A percentile compares a stretch with the other conserved stretches of the same genome.
Conservation (phyloP, 805 yeast species). For the Lachancea sp. region DNA sequence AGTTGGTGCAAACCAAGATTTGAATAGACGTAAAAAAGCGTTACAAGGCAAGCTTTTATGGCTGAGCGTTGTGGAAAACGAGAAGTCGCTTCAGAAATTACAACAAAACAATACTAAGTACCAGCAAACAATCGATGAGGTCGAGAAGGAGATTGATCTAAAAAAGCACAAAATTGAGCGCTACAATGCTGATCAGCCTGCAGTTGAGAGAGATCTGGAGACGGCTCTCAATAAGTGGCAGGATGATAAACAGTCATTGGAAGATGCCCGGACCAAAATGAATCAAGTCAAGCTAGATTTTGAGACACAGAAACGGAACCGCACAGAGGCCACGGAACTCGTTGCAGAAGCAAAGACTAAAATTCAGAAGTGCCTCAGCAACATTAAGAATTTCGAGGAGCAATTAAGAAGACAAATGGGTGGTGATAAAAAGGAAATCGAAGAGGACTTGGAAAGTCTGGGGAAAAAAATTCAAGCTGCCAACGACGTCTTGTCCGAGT, state of each 20-base stretch:
- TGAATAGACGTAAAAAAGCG: slow-evolving; percentile 35
- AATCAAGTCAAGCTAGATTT: slow-evolving; percentile 15
- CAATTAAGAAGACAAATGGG: slow-evolving; percentile 26
- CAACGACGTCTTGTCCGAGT: slow-evolving; percentile 5
- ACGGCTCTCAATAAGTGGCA: slow-evolving; percentile 12
- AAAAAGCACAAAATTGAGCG: slow-evolving; percentile 29
- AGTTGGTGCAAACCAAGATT: slow-evolving; percentile 37
- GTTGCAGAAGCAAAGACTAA: slow-evolving; percentile 19
- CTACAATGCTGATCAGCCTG: slow-evolving; percentile 17
- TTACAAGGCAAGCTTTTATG: slow-evolving; percentile 45
- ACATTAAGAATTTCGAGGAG: slow-evolving; percentile 25
- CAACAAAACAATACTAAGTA: slow-evolving; percentile 13
- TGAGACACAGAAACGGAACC: slow-evolving; percentile 21
- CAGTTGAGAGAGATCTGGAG: slow-evolving; percentile 16
- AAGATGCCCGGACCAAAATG: slow-evolving; percentile 15
- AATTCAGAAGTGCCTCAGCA: slow-evolving; percentile 16
- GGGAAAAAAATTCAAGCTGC: slow-evolving; percentile 12
- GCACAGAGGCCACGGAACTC: slow-evolving; percentile 18
- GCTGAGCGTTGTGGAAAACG: slow-evolving; percentile 35
- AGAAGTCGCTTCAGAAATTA: slow-evolving; percentile 16
- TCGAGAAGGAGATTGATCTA: slow-evolving; percentile 14
- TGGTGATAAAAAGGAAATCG: slow-evolving; percentile 29
- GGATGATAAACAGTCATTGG: slow-evolving; percentile 18
- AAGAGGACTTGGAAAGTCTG: slow-evolving; percentile 15
- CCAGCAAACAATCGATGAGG: slow-evolving; percentile 17